Percentiles rank a stretch among this genome's conserved stretches.
phyloP scores from a whole-genome alignment of 306 rosid genomes.

The Malus sylvestris region DNA sequence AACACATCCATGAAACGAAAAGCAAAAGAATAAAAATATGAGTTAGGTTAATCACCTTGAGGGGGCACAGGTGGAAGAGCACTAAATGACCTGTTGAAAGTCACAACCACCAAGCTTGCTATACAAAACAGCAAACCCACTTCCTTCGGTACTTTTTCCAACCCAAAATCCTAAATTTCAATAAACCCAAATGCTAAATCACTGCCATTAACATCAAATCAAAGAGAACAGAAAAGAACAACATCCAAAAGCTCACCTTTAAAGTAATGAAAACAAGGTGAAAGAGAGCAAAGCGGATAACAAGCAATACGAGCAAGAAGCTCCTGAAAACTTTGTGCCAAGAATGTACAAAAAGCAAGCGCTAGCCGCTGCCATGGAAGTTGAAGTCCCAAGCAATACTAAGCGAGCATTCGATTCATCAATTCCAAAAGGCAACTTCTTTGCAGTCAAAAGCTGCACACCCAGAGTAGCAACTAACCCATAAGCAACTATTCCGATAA shows the following conservation, averaged over 20 bases:
- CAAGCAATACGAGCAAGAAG: slow-evolving; percentile 69
- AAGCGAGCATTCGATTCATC: slow-evolving; percentile 41
- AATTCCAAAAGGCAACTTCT: slow-evolving; percentile 52
- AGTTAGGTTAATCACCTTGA: slow-evolving; percentile 41
- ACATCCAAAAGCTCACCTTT: slow-evolving; percentile 25
- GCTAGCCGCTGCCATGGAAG: slow-evolving; percentile 91
- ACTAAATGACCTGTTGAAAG: slow-evolving; percentile 57
- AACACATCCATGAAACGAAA: background rate
- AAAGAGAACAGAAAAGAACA: background rate
- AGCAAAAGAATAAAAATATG: background rate
- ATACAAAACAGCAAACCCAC: slow-evolving; percentile 49
- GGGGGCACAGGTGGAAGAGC: slow-evolving; percentile 34
- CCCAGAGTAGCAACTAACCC: slow-evolving; percentile 56
- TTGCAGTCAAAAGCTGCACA: slow-evolving; percentile 37
- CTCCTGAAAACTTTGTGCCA: slow-evolving; percentile 47
- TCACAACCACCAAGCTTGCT: slow-evolving; percentile 63
- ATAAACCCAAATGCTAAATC: background rate
- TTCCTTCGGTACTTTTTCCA: slow-evolving; percentile 44
- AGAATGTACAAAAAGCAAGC: slow-evolving; percentile 71
- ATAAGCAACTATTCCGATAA: slow-evolving; percentile 71
- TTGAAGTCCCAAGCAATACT: slow-evolving; percentile 50
- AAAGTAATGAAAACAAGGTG: slow-evolving; percentile 51
- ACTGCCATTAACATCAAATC: background rate
- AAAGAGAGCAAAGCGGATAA: slow-evolving; percentile 69
- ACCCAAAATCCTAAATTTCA: slow-evolving; percentile 54